These are phyloP conservation scores for Ascochyta viciae-villosae DNA, from an alignment of 2,329 filamentous ascomycete species.

Conservation along the genomic window DNA sequence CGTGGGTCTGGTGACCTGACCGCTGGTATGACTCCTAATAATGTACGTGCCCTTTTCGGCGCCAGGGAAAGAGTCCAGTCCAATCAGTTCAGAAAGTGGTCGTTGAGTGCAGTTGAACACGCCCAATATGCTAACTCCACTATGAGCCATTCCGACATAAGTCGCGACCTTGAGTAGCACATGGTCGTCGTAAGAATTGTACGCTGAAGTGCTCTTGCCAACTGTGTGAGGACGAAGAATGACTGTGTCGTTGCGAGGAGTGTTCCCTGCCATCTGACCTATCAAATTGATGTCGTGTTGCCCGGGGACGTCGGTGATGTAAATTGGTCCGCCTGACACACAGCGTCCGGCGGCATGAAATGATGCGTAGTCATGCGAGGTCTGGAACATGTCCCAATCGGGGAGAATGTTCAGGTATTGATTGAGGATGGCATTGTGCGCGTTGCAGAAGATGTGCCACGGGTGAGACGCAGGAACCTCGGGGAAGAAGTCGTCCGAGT, in stretches of 20 bases:
- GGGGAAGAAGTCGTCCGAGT: slow-evolving; percentile 93
- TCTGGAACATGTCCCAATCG: slow-evolving; percentile 82
- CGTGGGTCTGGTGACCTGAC: slow-evolving; percentile 65
- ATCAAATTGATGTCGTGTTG: slow-evolving; percentile 79
- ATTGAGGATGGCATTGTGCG: slow-evolving; percentile 83
- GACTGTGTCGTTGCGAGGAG: slow-evolving; percentile 74
- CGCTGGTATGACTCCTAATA: slow-evolving; percentile 73
- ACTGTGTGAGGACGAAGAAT: slow-evolving; percentile 80
- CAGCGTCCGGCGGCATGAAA: slow-evolving; percentile 93
- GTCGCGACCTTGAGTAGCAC: slow-evolving; percentile 78
- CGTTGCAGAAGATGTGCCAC: slow-evolving; percentile 96
- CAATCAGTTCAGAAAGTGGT: slow-evolving; percentile 71
- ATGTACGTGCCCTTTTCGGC: slow-evolving; percentile 69
- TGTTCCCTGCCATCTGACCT: slow-evolving; percentile 79
- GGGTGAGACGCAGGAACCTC: slow-evolving; percentile 80
- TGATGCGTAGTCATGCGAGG: slow-evolving; percentile 71
- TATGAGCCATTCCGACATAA: slow-evolving; percentile 73
- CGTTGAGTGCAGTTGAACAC: slow-evolving; percentile 80
- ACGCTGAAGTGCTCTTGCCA: slow-evolving; percentile 75
- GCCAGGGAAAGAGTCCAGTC: slow-evolving; percentile 76
- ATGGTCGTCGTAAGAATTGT: slow-evolving; percentile 76
- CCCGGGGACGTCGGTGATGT: slow-evolving; percentile 90
- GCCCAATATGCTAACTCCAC: slow-evolving; percentile 78
- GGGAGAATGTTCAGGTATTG: slow-evolving; percentile 86
- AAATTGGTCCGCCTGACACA: slow-evolving; percentile 89